Base-by-base conservation (phyloP, 768 basidiomycete genomes). In the Nevesoporus exiguus region DNA sequence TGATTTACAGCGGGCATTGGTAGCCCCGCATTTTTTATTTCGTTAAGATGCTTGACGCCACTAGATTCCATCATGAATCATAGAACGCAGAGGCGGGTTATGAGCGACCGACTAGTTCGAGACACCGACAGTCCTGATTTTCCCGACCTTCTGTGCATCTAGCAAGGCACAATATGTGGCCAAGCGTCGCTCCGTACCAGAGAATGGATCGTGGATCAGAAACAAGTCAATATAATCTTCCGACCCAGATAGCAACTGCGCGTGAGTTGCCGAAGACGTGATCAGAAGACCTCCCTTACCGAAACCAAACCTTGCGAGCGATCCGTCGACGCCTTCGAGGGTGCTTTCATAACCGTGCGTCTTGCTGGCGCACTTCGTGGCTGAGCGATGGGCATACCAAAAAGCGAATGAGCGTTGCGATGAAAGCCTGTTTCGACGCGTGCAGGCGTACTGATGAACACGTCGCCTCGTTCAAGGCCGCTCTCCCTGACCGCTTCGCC, bases 1-100 rank as follows among this genome's bases (percentile, higher is more conserved):
- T 93, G 91, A 63, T 93, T 92, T 47, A 93, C 84, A 5, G 83
- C 70, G 14, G 91, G 91, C 60, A 78, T 71, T 54, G 82, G 81
- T 42, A 81, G 74, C 3, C 86, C 86, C 0, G 81, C 83, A 9
- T 71, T 70, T 53, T 71, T 76, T 48, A 93, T 85, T 69, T 93
- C 89, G 60, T 91, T 82, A 5, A 93, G 73, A 61, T 93, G 90
- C 42, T 81, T 80, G 31, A 87, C 64, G 21, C 79, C 79, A 59
- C 90, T 92, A 30, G n/a, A 43, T 30, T n/a, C 27, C 29, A 44
- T 25, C 3, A 10, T 52, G 30, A 46, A 55, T 43, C 49, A 24
- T 41, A 25, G 10, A 22, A 47, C 9, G 5, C 9, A 15, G 34
- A 39, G 27, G n/a, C 2, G 3, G 14, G 21, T 11, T 5, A 11